A percentile compares a stretch with the other conserved stretches of the same genome.
phyloP scores from a whole-genome alignment of 768 basidiomycete species.

The Harrya chromipes region DNA sequence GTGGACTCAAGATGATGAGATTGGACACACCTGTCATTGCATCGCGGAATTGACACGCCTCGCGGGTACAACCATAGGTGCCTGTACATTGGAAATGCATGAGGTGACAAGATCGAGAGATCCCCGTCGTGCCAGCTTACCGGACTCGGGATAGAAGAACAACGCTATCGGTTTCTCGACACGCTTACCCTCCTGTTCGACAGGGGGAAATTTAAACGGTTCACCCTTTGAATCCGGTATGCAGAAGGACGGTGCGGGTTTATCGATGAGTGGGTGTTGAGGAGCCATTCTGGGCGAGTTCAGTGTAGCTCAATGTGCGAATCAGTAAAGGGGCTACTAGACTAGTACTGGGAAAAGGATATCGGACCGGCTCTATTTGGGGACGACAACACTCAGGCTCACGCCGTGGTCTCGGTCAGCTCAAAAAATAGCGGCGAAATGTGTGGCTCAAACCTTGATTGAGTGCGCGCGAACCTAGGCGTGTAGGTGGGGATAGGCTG shows the following conservation, averaged over 20 bases:
- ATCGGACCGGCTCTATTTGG: neutral
- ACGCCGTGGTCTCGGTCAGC: too few relatives aligned
- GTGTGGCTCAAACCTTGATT: neutral
- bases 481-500: neutral
- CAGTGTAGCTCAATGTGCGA: neutral
- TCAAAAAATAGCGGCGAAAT: neutral
- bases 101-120: neutral
- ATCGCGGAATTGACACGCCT: conserved; percentile 82
- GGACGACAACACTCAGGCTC: too few relatives aligned
- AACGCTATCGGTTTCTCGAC: conserved; percentile 54
- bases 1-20: conserved; percentile 1
- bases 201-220: conserved; percentile 55
- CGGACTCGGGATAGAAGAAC: conserved; percentile 78
- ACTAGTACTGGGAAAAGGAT: conserved; percentile 1
- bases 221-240: conserved; percentile 64
- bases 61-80: conserved; percentile 74
- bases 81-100: conserved; percentile 37
- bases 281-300: conserved; percentile 36
- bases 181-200: conserved; percentile 42
- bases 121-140: conserved; percentile 34
- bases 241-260: conserved; percentile 63
- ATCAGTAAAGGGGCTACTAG: neutral
- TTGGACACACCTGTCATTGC: conserved; percentile 56
- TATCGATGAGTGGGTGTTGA: conserved; percentile 52
- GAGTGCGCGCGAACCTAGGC: neutral